These are phyloP conservation scores for Phascolomyces articulosus DNA, from an alignment of 371 early-diverging fungal genomes.

Conservation along the genomic window DNA sequence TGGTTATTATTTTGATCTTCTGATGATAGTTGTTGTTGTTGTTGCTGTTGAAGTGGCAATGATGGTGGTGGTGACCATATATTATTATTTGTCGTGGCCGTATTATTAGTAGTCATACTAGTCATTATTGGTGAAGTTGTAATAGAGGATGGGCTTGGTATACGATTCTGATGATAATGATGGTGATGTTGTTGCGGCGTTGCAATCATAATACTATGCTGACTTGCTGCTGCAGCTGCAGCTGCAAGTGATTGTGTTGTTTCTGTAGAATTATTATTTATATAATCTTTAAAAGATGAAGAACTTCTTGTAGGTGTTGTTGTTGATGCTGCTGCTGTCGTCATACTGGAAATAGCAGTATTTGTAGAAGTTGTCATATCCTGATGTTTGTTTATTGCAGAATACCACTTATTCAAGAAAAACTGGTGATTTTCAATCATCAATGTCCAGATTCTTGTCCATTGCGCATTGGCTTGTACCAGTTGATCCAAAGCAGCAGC, in stretches of 20 bases:
- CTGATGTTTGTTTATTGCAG: background rate
- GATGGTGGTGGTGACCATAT: background rate
- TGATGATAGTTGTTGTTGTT: background rate
- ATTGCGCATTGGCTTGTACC: slow-evolving; percentile 18
- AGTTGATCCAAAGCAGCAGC: slow-evolving; percentile 13
- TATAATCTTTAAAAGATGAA: background rate
- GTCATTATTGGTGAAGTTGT: background rate
- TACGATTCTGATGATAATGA: background rate
- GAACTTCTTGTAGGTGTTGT: no score
- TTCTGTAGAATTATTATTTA: no score
- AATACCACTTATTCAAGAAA: background rate
- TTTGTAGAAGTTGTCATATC: no score
- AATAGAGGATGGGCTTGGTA: background rate
- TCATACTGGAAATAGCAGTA: no score
- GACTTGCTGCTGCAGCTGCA: background rate
- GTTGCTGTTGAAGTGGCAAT: background rate
- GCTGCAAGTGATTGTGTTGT: background rate
- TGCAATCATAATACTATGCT: background rate
- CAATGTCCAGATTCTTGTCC: slow-evolving; percentile 23
- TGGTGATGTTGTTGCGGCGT: background rate
- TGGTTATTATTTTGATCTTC: background rate
- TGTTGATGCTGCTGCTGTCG: no score
- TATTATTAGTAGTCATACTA: no score
- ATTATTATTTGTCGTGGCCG: background rate
- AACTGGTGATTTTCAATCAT: slow-evolving; percentile 26